A percentile compares a stretch with the other conserved stretches of the same genome.
Conservation (phyloP, 768 basidiomycete species). For the Trametes maxima region DNA sequence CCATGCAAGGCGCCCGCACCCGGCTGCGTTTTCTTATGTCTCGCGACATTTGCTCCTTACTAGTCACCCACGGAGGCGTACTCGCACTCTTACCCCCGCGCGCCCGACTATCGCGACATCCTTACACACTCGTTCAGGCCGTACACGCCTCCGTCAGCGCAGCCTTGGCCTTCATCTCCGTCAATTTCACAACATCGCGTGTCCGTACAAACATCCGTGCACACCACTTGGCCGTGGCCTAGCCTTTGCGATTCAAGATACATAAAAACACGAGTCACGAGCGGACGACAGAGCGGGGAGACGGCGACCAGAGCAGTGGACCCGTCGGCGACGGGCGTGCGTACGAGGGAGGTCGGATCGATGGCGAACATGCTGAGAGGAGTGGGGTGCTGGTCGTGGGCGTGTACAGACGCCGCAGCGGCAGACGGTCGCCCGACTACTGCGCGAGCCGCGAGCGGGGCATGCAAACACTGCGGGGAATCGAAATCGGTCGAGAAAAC, state of each 20-base stretch:
- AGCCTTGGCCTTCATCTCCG: background rate
- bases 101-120: slow-evolving; percentile 2
- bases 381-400: too few species aligned
- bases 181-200: slow-evolving; percentile 19
- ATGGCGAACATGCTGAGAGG: too few species aligned
- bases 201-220: slow-evolving; percentile 14
- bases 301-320: background rate
- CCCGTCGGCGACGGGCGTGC: too few species aligned
- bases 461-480: background rate
- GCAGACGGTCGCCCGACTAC: too few species aligned
- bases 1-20: slow-evolving; percentile 18
- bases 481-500: background rate
- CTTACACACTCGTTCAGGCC: background rate
- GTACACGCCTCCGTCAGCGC: background rate
- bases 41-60: background rate
- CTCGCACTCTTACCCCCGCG: background rate
- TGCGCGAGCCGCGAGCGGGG: background rate
- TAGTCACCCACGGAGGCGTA: too few species aligned
- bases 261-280: slow-evolving; percentile 32
- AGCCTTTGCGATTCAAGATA: slow-evolving; percentile 48
- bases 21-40: background rate
- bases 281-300: slow-evolving; percentile 14
- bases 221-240: slow-evolving; percentile 16
- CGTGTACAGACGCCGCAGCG: too few species aligned
- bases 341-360: too few species aligned